phyloP scores from a whole-genome alignment of 2,329 filamentous ascomycete species.

The Fusarium buharicum region DNA sequence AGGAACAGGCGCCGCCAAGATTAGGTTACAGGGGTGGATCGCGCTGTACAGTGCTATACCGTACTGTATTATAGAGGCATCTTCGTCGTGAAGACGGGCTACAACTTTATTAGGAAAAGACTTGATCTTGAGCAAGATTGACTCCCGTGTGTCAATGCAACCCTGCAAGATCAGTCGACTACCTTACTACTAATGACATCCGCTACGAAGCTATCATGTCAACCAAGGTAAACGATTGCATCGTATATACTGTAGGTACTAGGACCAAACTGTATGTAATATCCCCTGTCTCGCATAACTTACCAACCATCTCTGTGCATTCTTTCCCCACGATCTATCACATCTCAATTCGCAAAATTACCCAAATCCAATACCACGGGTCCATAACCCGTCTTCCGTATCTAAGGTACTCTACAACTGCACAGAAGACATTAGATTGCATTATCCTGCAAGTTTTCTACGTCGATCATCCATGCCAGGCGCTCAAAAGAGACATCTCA shows the following conservation, averaged over 20 bases:
- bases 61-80: neutral
- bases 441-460: neutral
- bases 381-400: neutral
- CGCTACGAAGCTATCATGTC: constrained; percentile 2
- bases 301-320: constrained; percentile 14
- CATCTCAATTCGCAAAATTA: constrained; percentile 30
- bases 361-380: neutral
- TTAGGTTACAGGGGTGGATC: neutral
- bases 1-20: constrained; percentile 10
- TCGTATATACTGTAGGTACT: too few species aligned
- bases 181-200: neutral
- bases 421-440: neutral
- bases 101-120: neutral
- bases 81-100: neutral
- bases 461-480: constrained; percentile 1
- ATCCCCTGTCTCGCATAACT: constrained; percentile 1
- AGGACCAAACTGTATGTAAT: neutral
- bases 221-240: too few species aligned
- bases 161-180: constrained; percentile 1
- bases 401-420: neutral
- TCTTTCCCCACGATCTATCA: constrained; percentile 34
- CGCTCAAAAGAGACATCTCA: constrained; percentile 5
- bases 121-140: neutral
- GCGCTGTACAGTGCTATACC: neutral
- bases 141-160: neutral